Percentiles rank a stretch among this genome's conserved stretches.
These are phyloP conservation scores for Cordyceps farinosa DNA, from an alignment of 2,329 filamentous ascomycete species.

Conservation along the genomic window DNA sequence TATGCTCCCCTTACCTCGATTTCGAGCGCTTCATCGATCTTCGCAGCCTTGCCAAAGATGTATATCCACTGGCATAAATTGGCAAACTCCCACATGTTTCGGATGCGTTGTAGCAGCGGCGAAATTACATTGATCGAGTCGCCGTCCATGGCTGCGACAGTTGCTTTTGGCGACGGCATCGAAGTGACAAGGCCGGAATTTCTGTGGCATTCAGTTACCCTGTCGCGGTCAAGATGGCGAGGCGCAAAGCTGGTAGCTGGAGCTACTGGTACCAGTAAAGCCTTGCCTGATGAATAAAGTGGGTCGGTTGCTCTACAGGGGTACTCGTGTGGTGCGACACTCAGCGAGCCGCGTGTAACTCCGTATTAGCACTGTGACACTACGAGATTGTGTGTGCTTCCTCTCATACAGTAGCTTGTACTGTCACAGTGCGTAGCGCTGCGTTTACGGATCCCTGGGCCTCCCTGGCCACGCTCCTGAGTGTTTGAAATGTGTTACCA, in stretches of 20 bases:
- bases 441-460: not conserved
- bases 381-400: not conserved
- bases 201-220: not conserved
- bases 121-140: slow-evolving; percentile 16
- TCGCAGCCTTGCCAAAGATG: slow-evolving; percentile 83
- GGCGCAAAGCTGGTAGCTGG: not conserved
- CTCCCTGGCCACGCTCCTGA: not conserved
- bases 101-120: slow-evolving; percentile 61
- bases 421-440: not conserved
- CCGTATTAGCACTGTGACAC: not conserved
- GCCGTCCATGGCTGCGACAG: not conserved
- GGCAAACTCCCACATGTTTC: slow-evolving; percentile 95
- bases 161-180: slow-evolving; percentile 7
- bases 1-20: slow-evolving; percentile 65
- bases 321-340: not conserved
- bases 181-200: not conserved
- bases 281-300: not conserved
- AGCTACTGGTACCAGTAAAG: not conserved
- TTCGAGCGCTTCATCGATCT: slow-evolving; percentile 83
- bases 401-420: not conserved
- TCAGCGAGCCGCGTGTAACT: not conserved
- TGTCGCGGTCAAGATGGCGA: not conserved
- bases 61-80: slow-evolving; percentile 91
- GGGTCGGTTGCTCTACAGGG: not conserved
- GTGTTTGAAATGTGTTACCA: slow-evolving; percentile 16